Base-by-base conservation (phyloP, 2,329 filamentous ascomycete species). In the Chaetomiaceae sp. region DNA sequence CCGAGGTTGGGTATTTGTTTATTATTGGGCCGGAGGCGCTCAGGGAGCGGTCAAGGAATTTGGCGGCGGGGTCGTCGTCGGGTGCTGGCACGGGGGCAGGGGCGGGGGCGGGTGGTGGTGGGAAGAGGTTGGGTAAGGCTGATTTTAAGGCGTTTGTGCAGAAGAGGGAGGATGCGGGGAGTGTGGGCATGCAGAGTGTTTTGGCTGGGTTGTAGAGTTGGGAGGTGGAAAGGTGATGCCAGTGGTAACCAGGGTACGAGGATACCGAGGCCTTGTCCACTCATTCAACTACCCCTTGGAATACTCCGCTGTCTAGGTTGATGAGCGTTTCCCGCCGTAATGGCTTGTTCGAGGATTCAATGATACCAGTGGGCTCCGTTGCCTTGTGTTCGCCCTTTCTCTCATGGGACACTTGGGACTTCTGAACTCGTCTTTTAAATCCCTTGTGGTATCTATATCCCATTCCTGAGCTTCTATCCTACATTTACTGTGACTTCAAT, bases 1-100 rank as follows among this genome's bases (percentile, higher is more conserved):
- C 90, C 23, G 94, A 99, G 75, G 90, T 99, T 54, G 92, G 91
- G 11, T 96, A 91, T 66, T 73, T 99, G 49, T 99, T 99, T 68
- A 95, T 99, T 59, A 89, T 99, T 64, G 89, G 90, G 2, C 83
- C 86, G 11, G 88, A 91, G 69, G 88, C 88, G 33, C 72, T 91
- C 56, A 76, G 83, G 46, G 88, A 91, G 71, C 80, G 87, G 63
- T 80, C 84, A 49, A 75, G 86, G 53, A 83, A 81, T 55, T 70
- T 87, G 55, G 76, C 66, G 57, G 69, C 63, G 54, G 68, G 66
- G 54, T 68, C 66, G 2, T 45, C 34, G 6, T 31, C 25, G 11
- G 52, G 39, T 2, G 29, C 34, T 6, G 47, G 69, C 61, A 68
- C 65, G 44, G 46, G 27, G 3, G 36, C 20, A 22, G 48, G 50